Conservation (phyloP, 306 rosid genomes). For the Lathyrus aphaca region DNA sequence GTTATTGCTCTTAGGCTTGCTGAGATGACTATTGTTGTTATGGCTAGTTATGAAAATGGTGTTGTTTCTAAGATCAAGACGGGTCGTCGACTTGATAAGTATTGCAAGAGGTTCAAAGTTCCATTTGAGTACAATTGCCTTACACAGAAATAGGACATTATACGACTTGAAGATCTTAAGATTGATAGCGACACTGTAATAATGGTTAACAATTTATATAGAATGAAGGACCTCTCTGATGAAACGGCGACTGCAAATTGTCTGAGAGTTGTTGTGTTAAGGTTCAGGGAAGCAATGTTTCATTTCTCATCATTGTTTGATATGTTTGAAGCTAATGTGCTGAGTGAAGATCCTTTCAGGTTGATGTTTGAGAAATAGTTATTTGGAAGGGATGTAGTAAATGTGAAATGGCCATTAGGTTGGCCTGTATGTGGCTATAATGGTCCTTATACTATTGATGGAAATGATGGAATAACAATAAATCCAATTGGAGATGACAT, state of each 20-base stretch:
- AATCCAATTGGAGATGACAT: slow-evolving; percentile 84
- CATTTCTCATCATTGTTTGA: slow-evolving; percentile 79
- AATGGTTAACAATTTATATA: slow-evolving; percentile 63
- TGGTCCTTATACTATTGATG: slow-evolving; percentile 57
- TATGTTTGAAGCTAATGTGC: slow-evolving; percentile 63
- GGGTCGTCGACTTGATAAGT: slow-evolving; percentile 55
- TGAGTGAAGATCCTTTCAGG: slow-evolving; percentile 63
- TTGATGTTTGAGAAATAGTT: slow-evolving; percentile 61
- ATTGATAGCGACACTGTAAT: slow-evolving; percentile 52
- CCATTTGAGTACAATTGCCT: slow-evolving; percentile 61
- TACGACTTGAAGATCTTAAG: slow-evolving; percentile 59
- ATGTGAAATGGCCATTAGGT: too few relatives aligned
- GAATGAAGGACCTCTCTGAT: slow-evolving; percentile 63
- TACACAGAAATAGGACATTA: slow-evolving; percentile 75
- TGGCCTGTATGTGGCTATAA: too few relatives aligned
- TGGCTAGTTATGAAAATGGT: slow-evolving; percentile 10
- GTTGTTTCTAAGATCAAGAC: slow-evolving; percentile 33
- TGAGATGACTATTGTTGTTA: slow-evolving; percentile 15
- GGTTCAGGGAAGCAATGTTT: slow-evolving; percentile 77
- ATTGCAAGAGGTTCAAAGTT: slow-evolving; percentile 66
- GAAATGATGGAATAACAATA: slow-evolving; percentile 50
- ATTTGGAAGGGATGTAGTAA: slow-evolving; percentile 65
- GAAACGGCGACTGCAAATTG: slow-evolving; percentile 53
- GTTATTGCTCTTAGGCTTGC: slow-evolving; percentile 7
- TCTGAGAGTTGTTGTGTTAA: slow-evolving; percentile 69